These are phyloP conservation scores for Volvox africanus DNA, from an alignment of 139 green algal genomes.

Conservation along the genomic window DNA sequence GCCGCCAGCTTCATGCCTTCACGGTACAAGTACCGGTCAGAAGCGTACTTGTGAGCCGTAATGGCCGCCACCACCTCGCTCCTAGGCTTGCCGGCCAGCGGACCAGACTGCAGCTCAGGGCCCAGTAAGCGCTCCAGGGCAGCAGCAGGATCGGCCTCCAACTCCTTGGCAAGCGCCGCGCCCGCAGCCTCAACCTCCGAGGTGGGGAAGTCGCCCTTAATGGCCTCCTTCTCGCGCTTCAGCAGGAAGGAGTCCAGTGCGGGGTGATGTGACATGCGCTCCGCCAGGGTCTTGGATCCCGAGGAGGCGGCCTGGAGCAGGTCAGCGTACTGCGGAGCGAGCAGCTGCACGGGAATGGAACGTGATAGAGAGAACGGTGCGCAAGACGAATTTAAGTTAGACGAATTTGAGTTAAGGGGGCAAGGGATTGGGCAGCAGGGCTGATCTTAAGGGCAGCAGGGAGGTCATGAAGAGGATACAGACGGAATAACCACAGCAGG, in stretches of 20 bases:
- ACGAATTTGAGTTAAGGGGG: no score
- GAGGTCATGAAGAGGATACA: no score
- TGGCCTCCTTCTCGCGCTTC: slow-evolving; percentile 60
- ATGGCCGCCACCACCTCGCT: slow-evolving; percentile 61
- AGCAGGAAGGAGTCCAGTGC: slow-evolving; percentile 68
- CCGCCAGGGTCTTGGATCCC: slow-evolving; percentile 57
- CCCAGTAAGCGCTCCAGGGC: slow-evolving; percentile 68
- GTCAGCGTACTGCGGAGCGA: slow-evolving; percentile 62
- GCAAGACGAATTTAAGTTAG: neutral
- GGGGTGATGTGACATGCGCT: slow-evolving; percentile 59
- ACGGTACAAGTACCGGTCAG: slow-evolving; percentile 65
- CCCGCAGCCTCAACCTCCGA: slow-evolving; percentile 56
- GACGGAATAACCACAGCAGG: no score
- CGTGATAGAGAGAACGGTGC: neutral
- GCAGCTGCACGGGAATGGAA: neutral
- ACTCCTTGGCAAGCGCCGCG: slow-evolving; percentile 59
- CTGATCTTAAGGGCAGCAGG: no score
- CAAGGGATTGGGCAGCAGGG: no score
- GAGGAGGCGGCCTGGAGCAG: slow-evolving; percentile 59
- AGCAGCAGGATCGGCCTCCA: slow-evolving; percentile 58
- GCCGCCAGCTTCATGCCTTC: slow-evolving; percentile 74
- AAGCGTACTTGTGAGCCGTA: slow-evolving; percentile 68
- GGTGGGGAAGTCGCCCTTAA: slow-evolving; percentile 45
- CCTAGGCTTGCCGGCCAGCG: slow-evolving; percentile 47
- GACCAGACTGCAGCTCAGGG: slow-evolving; percentile 57